Conservation (phyloP, 192 early-diverging fungal genomes). For the Anaeromyces robustus region DNA sequence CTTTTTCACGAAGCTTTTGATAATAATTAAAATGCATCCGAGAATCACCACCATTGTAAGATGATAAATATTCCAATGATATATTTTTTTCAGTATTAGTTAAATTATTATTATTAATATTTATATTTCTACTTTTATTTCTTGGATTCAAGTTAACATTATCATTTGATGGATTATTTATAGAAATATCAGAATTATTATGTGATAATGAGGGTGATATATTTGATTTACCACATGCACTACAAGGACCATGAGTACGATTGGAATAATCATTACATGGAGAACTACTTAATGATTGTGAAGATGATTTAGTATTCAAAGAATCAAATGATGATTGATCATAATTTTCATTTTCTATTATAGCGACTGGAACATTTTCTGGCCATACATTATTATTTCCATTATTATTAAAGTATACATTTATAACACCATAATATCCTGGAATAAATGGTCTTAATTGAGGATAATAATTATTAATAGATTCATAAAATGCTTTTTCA, state of each 20-base stretch:
- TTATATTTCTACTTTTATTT: background rate
- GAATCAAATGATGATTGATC: background rate
- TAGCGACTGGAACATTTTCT: background rate
- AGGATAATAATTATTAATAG: slow-evolving; percentile 53
- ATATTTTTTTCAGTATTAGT: background rate
- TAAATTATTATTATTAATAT: background rate
- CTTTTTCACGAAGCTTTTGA: background rate
- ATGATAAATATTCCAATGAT: background rate
- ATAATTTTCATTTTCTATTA: slow-evolving; percentile 9
- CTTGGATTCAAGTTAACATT: background rate
- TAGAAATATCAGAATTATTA: background rate
- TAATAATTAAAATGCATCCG: background rate
- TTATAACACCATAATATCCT: slow-evolving; percentile 82
- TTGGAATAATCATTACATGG: background rate
- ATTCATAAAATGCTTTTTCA: slow-evolving; percentile 85
- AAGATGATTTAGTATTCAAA: background rate
- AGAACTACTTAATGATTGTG: background rate
- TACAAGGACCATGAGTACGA: background rate
- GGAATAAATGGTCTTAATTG: slow-evolving; percentile 77
- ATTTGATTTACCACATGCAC: background rate
- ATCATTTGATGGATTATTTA: background rate
- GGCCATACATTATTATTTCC: background rate
- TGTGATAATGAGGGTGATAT: background rate
- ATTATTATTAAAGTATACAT: slow-evolving; percentile 49
- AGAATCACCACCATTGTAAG: background rate